phyloP scores from a whole-genome alignment of 2,329 filamentous ascomycete genomes.

The Elsinoe necatrix region DNA sequence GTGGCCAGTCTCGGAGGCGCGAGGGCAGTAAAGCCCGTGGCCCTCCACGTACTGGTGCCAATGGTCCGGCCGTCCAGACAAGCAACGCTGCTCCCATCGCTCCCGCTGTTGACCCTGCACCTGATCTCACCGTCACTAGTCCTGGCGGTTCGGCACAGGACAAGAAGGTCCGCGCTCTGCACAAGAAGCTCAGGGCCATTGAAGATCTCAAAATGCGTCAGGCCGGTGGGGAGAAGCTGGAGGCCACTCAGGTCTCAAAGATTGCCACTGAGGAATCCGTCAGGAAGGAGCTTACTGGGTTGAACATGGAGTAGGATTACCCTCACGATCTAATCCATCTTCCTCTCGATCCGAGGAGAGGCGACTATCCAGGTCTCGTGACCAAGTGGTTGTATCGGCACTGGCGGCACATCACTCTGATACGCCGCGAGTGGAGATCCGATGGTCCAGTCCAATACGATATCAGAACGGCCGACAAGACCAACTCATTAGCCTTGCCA shows the following conservation, averaged over 20 bases:
- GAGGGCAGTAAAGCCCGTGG: conserved; percentile 14
- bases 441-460: neutral
- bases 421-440: neutral
- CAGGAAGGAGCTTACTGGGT: conserved; percentile 60
- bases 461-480: neutral
- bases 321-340: neutral
- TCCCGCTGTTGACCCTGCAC: conserved; percentile 26
- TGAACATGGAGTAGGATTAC: conserved; percentile 14
- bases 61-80: conserved; percentile 4
- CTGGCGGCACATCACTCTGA: neutral
- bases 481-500: too few relatives aligned
- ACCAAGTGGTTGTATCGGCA: neutral
- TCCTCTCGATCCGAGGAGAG: neutral
- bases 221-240: conserved; percentile 88
- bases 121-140: conserved; percentile 47
- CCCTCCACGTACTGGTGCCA: neutral
- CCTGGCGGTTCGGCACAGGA: conserved; percentile 60
- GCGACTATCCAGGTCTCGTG: neutral
- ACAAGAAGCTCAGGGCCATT: conserved; percentile 97
- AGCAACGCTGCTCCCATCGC: conserved; percentile 32
- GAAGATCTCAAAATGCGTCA: conserved; percentile 97
- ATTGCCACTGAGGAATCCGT: conserved; percentile 82
- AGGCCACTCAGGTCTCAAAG: conserved; percentile 98
- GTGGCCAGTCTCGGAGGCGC: conserved; percentile 23
- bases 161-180: conserved; percentile 85